These are phyloP conservation scores for Tuber brumale DNA, from an alignment of 495 filamentous ascomycete species.

Conservation along the genomic window DNA sequence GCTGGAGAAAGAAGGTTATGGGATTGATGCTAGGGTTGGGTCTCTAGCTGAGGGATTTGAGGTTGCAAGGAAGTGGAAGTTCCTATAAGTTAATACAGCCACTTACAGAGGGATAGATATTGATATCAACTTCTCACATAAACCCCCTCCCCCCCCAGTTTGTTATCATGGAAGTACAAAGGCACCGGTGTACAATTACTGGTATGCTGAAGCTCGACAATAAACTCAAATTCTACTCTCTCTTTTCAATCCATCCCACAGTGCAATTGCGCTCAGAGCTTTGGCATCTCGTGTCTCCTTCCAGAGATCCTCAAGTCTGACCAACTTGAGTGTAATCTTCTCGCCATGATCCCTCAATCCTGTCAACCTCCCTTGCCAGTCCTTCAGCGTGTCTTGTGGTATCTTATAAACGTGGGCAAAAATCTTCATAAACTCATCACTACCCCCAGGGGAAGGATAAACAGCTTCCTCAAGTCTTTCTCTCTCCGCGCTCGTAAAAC, in stretches of 20 bases:
- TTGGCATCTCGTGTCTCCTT: conserved; percentile 73
- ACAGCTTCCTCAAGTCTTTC: conserved; percentile 44
- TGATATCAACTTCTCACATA: not conserved
- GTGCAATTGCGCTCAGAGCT: conserved; percentile 64
- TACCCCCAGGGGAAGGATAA: conserved; percentile 72
- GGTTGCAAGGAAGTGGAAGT: conserved; percentile 58
- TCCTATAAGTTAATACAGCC: conserved; percentile 34
- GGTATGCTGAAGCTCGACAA: not conserved
- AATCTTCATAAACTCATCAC: conserved; percentile 77
- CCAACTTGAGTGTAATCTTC: conserved; percentile 73
- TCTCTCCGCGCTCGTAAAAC: conserved; percentile 28
- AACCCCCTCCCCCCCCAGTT: not conserved
- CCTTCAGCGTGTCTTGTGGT: conserved; percentile 55
- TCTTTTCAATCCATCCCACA: conserved; percentile 63
- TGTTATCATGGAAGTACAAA: not conserved
- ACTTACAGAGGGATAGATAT: not conserved
- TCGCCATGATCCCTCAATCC: conserved; percentile 72
- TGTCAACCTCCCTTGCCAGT: conserved; percentile 68
- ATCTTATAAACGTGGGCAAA: conserved; percentile 68
- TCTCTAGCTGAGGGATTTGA: conserved; percentile 82
- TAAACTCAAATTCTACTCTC: not conserved
- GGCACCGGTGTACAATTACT: not conserved
- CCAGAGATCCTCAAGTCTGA: conserved; percentile 69
- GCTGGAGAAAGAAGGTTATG: conserved; percentile 67
- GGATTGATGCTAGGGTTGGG: conserved; percentile 78